Base-by-base conservation (phyloP, 176 grass and related monocot species). In the Carex littledalei region DNA sequence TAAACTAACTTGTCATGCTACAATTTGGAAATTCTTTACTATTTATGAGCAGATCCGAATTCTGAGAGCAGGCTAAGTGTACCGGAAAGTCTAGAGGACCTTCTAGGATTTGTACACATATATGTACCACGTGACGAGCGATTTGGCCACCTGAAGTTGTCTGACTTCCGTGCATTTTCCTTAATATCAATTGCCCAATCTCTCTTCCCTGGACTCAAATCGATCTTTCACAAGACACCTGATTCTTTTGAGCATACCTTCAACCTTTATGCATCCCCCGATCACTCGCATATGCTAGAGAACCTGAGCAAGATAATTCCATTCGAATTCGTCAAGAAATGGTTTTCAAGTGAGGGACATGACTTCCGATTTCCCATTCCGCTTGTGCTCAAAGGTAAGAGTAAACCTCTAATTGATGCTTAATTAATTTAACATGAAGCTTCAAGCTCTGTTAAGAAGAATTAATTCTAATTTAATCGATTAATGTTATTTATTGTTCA, bases 171-270 rank as follows among this genome's bases (percentile, higher is more conserved):
- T 39, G 37, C 37, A 29, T 29, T 29, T 84, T 67, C 91, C 20
- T 20, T 98, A 35, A 98, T 95, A 83, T 32, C 90, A 2, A 15
- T 98, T 39, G 63, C 80, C 1, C 87, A 94, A 76, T 73, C 88
- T 56, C 64, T 92, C 34, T 84, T 92, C 47, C 88, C 93, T 0
- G 60, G 16, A 4, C 59, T 98, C 3, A 17, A 49, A 63, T 53
- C 74, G 34, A 29, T 84, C 8, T 8, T 94, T 3, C 89, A 98
- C 45, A 17, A 4, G 6, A 89, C 82, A 0, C 92, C 96, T 2
- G 88, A 98, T 70, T 90, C 93, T 1, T 91, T 97, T 26, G 22
- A 94, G 80, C 92, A 97, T 72, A 94, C 92, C 31, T 75, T 94
- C 6, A 41, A 91, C 31, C 78, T 97, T 39, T 97, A 97, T 37